These are phyloP conservation scores for Penicillium sp. DNA, from an alignment of 2,329 filamentous ascomycete genomes.

Conservation along the genomic window DNA sequence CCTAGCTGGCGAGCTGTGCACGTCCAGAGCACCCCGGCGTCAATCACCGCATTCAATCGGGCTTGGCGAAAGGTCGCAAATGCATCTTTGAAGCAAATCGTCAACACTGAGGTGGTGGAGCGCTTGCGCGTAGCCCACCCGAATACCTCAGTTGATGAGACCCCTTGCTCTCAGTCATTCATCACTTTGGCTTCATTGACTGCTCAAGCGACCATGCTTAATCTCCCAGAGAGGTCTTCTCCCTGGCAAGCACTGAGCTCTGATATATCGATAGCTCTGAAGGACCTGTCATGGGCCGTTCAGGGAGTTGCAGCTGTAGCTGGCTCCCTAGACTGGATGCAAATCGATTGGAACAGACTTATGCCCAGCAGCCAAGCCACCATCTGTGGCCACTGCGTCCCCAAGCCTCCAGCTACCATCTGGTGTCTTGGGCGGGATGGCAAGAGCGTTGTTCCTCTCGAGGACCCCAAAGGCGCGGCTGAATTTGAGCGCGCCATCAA, in stretches of 20 bases:
- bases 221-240: conserved; percentile 14
- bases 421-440: conserved; percentile 28
- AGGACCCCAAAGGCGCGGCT: conserved; percentile 52
- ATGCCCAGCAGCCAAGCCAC: neutral
- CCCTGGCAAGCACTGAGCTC: conserved; percentile 31
- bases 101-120: conserved; percentile 20
- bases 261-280: conserved; percentile 26
- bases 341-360: conserved; percentile 6
- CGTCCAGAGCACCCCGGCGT: conserved; percentile 13
- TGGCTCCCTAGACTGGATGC: conserved; percentile 31
- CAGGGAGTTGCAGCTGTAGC: conserved; percentile 26
- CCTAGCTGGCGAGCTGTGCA: conserved; percentile 45
- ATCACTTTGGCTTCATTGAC: conserved; percentile 31
- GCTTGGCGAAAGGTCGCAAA: conserved; percentile 26
- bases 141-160: conserved; percentile 13
- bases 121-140: conserved; percentile 17
- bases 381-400: conserved; percentile 32
- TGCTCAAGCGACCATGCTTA: conserved; percentile 17
- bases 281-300: conserved; percentile 33
- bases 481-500: conserved; percentile 54
- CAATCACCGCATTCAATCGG: conserved; percentile 32
- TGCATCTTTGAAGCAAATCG: conserved; percentile 21
- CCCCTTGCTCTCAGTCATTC: conserved; percentile 33
- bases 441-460: conserved; percentile 35
- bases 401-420: conserved; percentile 31